phyloP scores from a whole-genome alignment of 148 eudicot species.

The Diospyros kaki region DNA sequence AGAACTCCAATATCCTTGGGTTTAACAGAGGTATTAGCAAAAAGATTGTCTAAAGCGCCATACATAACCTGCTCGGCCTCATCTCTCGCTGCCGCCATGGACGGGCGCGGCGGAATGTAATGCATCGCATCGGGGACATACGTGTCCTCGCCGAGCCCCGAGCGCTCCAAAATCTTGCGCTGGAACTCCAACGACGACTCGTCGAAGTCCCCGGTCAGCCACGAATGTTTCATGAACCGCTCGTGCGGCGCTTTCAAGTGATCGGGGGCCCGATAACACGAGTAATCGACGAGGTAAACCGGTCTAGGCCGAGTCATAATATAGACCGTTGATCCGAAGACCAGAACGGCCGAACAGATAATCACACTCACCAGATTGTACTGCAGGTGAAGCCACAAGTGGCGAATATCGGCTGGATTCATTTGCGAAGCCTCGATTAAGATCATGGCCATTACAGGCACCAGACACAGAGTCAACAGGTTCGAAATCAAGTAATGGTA shows the following conservation, averaged over 20 bases:
- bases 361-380: slow-evolving; percentile 23
- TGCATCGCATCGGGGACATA: slow-evolving; percentile 30
- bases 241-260: slow-evolving; percentile 18
- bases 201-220: slow-evolving; percentile 25
- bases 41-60: slow-evolving; percentile 29
- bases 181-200: slow-evolving; percentile 31
- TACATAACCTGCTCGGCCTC: slow-evolving; percentile 32
- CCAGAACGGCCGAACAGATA: slow-evolving; percentile 10
- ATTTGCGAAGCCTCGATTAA: slow-evolving; percentile 21
- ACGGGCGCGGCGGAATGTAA: slow-evolving; percentile 20
- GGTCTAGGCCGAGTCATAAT: slow-evolving; percentile 28
- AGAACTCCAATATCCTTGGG: slow-evolving; percentile 35
- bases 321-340: slow-evolving; percentile 23
- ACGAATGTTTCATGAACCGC: slow-evolving; percentile 21
- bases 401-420: slow-evolving; percentile 18
- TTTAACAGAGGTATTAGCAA: slow-evolving; percentile 19
- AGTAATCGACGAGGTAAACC: slow-evolving; percentile 20
- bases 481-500: slow-evolving; percentile 26
- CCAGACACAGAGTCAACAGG: slow-evolving; percentile 17
- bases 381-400: slow-evolving; percentile 17
- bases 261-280: slow-evolving; percentile 25
- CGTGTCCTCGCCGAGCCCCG: slow-evolving; percentile 40
- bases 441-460: slow-evolving; percentile 9
- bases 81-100: slow-evolving; percentile 28
- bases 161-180: slow-evolving; percentile 32